Base-by-base conservation (phyloP, 2,329 filamentous ascomycete genomes). In the Seiridium cupressi region DNA sequence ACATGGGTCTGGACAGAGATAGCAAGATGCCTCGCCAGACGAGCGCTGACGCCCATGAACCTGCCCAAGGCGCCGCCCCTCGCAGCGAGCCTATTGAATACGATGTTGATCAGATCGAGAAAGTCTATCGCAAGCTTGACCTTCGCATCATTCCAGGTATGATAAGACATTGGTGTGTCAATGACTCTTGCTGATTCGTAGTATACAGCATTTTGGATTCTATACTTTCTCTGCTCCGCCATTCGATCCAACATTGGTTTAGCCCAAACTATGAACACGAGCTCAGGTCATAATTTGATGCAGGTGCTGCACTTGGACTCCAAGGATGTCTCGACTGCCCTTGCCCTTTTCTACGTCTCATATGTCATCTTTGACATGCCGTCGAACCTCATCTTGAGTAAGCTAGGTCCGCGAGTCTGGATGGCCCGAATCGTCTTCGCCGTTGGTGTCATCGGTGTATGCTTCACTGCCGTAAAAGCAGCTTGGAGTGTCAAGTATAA, bases 201-300 rank as follows among this genome's bases (percentile, higher is more conserved):
- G 13, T 35, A 31, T 46, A 42, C 63, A 83, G 91, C 93, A 36
- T 94, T 97, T 75, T 97, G 93, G 93, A 74, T 89, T 13, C 83
- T 97, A 13, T 97, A 97, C 78, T 97, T 97, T 72, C 84, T 97
- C 64, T 95, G 92, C 81, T 95, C 92, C 0, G 93, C 92, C 62
- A 95, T 97, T 69, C 88, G 92, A 57, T 95, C 92, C 69, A 97
- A 96, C 75, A 91, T 97, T 65, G 92, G 92, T 63, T 87, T 97
- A 66, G 91, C 93, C n/a, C 92, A 97, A 77, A 97, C 93, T 1
- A 97, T 97, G 93, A 97, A 97, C 76, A 76, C 76, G 36, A 76
- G 82, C 18, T 76, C 83, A 47, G 82, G 84, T 40, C 92, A 97
- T 71, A 89, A 95, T 70, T 85, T 97, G n/a, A 84, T 84, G 66